A percentile compares a stretch with the other conserved stretches of the same genome.
Conservation (phyloP, 441 rosid species). For the Euphorbia celastroides region DNA sequence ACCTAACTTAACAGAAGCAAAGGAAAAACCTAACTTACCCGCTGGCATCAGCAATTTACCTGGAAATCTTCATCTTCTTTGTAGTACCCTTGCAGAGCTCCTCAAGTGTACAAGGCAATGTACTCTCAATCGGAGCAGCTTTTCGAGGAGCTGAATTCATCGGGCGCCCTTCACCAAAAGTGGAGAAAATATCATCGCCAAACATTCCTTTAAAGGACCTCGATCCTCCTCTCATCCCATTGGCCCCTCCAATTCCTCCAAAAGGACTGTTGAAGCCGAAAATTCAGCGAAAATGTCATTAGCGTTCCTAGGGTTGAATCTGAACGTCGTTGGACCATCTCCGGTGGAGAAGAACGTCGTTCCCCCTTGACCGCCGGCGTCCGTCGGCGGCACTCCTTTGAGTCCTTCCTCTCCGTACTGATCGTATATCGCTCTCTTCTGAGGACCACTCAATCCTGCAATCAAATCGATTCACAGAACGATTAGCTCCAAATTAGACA, state of each 20-base stretch:
- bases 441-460: slow-evolving; percentile 79
- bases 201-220: slow-evolving; percentile 48
- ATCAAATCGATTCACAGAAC: not conserved
- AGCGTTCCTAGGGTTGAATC: slow-evolving; percentile 62
- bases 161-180: slow-evolving; percentile 40
- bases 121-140: slow-evolving; percentile 55
- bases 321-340: slow-evolving; percentile 39
- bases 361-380: slow-evolving; percentile 40
- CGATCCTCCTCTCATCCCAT: slow-evolving; percentile 47
- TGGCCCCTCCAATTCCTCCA: slow-evolving; percentile 44
- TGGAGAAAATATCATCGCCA: slow-evolving; percentile 52
- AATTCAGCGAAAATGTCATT: slow-evolving; percentile 79
- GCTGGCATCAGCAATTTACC: slow-evolving; percentile 48
- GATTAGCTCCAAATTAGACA: too few species aligned
- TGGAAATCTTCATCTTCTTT: slow-evolving; percentile 81
- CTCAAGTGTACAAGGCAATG: slow-evolving; percentile 68
- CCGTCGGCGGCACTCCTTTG: slow-evolving; percentile 66
- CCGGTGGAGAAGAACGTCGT: too few species aligned
- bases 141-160: slow-evolving; percentile 34
- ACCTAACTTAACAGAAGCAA: not conserved
- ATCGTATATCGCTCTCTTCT: slow-evolving; percentile 65
- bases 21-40: slow-evolving; percentile 35
- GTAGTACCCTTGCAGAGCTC: slow-evolving; percentile 67
- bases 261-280: slow-evolving; percentile 61
- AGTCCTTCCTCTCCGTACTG: slow-evolving; percentile 85